phyloP scores from a whole-genome alignment of 176 grass and related monocot species.

The Carex pumila region DNA sequence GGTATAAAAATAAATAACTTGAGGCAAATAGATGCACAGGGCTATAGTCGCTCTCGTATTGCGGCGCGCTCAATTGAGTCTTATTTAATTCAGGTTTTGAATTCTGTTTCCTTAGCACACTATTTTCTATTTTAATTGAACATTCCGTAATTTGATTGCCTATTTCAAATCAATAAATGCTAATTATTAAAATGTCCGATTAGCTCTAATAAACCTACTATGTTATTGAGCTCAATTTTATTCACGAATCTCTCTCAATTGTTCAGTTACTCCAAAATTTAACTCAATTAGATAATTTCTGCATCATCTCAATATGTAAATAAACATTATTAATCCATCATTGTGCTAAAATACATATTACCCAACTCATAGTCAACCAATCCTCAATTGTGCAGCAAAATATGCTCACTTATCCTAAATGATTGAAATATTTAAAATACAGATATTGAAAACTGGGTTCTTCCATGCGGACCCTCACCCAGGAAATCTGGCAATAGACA shows the following conservation, averaged over 20 bases:
- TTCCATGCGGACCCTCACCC: conserved; percentile 98
- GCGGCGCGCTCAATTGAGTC: conserved; percentile 87
- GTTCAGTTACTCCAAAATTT: not conserved
- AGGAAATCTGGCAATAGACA: conserved; percentile 93
- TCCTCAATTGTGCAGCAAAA: not conserved
- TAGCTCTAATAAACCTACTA: not conserved
- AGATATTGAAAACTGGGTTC: conserved; percentile 93
- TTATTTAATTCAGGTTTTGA: conserved; percentile 86
- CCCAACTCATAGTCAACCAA: conserved; percentile 5
- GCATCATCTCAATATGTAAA: conserved; percentile 2
- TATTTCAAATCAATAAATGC: not conserved
- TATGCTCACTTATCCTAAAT: not conserved
- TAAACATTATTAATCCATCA: not conserved
- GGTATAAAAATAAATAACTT: conserved; percentile 94
- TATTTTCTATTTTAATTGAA: conserved; percentile 17
- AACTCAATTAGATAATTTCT: not conserved
- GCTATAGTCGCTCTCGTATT: conserved; percentile 68
- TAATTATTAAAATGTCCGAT: not conserved
- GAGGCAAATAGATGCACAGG: conserved; percentile 53
- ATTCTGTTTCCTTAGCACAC: conserved; percentile 9
- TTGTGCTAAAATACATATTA: not conserved
- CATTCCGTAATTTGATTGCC: not conserved
- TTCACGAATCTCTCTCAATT: not conserved
- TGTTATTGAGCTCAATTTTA: not conserved
- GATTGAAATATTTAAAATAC: conserved; percentile 26